Evolutionary conservation across 192 early-diverging fungal genomes (phyloP).

Genomic region (Backusella westeae): DNA sequence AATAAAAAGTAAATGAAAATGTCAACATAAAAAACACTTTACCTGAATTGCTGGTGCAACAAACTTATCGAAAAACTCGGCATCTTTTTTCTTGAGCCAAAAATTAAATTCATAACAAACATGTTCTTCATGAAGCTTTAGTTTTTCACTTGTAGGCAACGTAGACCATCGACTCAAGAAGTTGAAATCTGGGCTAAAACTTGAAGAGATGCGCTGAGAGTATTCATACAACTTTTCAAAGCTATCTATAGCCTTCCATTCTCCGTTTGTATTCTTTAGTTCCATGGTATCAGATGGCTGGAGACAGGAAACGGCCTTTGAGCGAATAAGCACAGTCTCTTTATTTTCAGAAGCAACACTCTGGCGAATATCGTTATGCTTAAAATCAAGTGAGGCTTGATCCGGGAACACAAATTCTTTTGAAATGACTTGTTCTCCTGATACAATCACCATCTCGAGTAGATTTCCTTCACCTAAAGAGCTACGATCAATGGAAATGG

Average conservation of each 20-base stretch:
- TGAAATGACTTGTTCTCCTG: constrained; percentile 19
- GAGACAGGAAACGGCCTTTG: constrained; percentile 10
- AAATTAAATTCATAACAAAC: constrained; percentile 48
- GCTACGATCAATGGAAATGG: constrained; percentile 9
- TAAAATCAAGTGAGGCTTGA: neutral
- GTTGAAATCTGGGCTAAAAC: constrained; percentile 12
- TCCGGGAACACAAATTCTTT: constrained; percentile 12
- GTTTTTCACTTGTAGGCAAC: constrained; percentile 24
- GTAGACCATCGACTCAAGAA: constrained; percentile 39
- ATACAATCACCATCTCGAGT: constrained; percentile 18
- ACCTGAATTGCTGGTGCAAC: constrained; percentile 45
- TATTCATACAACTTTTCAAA: constrained; percentile 20
- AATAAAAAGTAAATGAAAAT: neutral
- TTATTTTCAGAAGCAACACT: neutral
- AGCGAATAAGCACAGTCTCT: constrained; percentile 1
- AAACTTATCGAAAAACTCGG: constrained; percentile 34
- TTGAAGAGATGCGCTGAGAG: neutral
- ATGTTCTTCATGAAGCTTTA: constrained; percentile 34
- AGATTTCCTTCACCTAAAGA: constrained; percentile 24
- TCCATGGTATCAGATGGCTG: constrained; percentile 3
- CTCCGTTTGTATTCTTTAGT: neutral
- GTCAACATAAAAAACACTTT: neutral
- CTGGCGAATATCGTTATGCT: constrained; percentile 12
- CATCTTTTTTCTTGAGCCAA: constrained; percentile 48
- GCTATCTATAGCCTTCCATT: constrained; percentile 24